Percentiles rank a stretch among this genome's conserved stretches.
Conservation (phyloP, 495 filamentous ascomycete genomes). For the Hypoxylon subgilvum region DNA sequence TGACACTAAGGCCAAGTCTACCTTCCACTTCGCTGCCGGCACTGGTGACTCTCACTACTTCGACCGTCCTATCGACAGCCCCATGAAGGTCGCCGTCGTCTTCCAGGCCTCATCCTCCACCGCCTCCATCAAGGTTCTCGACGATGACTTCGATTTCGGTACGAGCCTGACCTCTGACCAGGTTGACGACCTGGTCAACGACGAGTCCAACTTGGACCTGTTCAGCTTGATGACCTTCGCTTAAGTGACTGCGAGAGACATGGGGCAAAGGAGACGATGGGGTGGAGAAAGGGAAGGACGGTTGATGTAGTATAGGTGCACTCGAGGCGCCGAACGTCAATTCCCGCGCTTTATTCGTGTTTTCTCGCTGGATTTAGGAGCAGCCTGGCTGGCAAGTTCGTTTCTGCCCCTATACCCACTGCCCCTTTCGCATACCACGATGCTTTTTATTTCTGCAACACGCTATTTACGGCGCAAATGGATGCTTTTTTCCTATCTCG, state of each 20-base stretch:
- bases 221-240: constrained; percentile 40
- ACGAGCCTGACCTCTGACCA: constrained; percentile 41
- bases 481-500: not conserved
- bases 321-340: constrained; percentile 10
- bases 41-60: constrained; percentile 70
- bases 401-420: constrained; percentile 26
- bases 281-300: not conserved
- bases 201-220: constrained; percentile 29
- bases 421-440: constrained; percentile 15
- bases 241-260: constrained; percentile 1
- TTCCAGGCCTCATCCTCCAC: constrained; percentile 50
- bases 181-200: constrained; percentile 40
- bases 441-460: constrained; percentile 10
- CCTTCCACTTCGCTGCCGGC: constrained; percentile 62
- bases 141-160: constrained; percentile 40
- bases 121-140: constrained; percentile 46
- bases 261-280: not conserved
- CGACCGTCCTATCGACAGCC: constrained; percentile 57
- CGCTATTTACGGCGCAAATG: not conserved
- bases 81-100: constrained; percentile 66
- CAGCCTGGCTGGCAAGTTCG: constrained; percentile 13
- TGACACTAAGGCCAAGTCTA: constrained; percentile 58
- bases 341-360: constrained; percentile 6
- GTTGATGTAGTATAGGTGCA: not conserved
- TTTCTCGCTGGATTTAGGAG: constrained; percentile 30